Base-by-base conservation (phyloP, 2,329 filamentous ascomycete genomes). In the Elsinoe necatrix region DNA sequence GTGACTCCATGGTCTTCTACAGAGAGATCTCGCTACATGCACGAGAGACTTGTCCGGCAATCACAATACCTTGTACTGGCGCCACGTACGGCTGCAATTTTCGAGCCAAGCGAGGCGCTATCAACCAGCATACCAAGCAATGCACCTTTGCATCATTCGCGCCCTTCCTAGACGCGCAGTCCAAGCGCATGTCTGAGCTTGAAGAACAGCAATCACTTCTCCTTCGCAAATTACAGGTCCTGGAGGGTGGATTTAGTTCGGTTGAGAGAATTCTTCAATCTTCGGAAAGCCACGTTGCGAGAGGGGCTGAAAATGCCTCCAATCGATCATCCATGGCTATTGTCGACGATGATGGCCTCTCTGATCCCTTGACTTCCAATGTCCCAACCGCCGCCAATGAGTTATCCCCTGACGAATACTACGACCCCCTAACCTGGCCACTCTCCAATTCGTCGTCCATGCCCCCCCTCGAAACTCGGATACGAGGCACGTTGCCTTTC, bases 121-220 rank as follows among this genome's bases (percentile, higher is more conserved):
- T 73, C n/a, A 61, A 70, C 21, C 61, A 61, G 9, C 76, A 78
- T 56, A 68, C 71, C 25, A 65, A 64, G 48, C 63, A 59, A 9
- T 78, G 76, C 60, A 67, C 71, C 3, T 73, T 77, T 63, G 75
- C 75, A 7, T 73, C 67, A 54, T 72, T 78, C 64, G 70, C 72
- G 2, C 75, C 75, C 0, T 66, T 73, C 29, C 68, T 77, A 56
- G 64, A 68, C 31, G 67, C 69, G 20, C 72, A 77, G 60, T 69
- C 73, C 55, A 66, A 72, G 50, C 68, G 71, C 12, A 66, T 75
- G 55, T 72, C 74, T 52, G 69, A 72, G 57, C 72, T 71, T 54
- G 74, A 76, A 59, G 68, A 70, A 18, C 65, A 65, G 23, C 68
- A 76, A 54, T 72, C 72, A 55, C 66, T 71, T 18, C 64, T 77